Base-by-base conservation (phyloP, 2,329 filamentous ascomycete species). In the Pseudogymnoascus sp. region DNA sequence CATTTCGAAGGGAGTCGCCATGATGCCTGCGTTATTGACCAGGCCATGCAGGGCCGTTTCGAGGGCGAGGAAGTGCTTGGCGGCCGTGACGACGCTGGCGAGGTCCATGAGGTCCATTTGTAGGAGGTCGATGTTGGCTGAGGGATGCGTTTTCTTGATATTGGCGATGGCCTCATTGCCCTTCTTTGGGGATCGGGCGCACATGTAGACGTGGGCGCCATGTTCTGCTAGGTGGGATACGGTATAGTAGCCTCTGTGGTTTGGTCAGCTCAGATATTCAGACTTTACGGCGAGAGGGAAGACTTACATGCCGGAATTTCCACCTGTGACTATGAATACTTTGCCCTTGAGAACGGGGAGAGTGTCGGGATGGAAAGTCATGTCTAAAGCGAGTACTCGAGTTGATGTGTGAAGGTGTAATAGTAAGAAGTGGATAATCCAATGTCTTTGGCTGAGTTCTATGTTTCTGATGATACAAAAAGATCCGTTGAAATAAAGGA, bases 281-380 rank as follows among this genome's bases (percentile, higher is more conserved):
- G 3, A 3, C 1, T 21, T 62, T 21, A 59, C 63, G 37, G 45
- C 59, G 60, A 62, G 60, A 64, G 34, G 18, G 16, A n/a, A 67
- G 62, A 73, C 75, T 68, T 69, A 77, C 77, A 79, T 77, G 68
- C 78, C 78, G 10, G 77, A 73, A 64, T 79, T 79, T 0, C 77
- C 77, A 42, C 77, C 78, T 12, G 78, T 80, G 65, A 80, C 76
- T 57, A 80, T 71, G 63, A 73, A 79, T 12, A 79, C 74, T 69
- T 76, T 78, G 23, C 75, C 77, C 29, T 68, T 67, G 57, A 81
- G 76, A 64, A 76, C 69, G 7, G 78, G 77, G n/a, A 80, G 74
- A 61, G 70, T 71, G 36, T 77, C 73, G 7, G 75, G 75, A 67
- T 76, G 69, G 67, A 79, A 79, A 65, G 71, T 68, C 74, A 76